Conservation (phyloP, 2,329 filamentous ascomycete species). For the Parafenestella ontariensis region DNA sequence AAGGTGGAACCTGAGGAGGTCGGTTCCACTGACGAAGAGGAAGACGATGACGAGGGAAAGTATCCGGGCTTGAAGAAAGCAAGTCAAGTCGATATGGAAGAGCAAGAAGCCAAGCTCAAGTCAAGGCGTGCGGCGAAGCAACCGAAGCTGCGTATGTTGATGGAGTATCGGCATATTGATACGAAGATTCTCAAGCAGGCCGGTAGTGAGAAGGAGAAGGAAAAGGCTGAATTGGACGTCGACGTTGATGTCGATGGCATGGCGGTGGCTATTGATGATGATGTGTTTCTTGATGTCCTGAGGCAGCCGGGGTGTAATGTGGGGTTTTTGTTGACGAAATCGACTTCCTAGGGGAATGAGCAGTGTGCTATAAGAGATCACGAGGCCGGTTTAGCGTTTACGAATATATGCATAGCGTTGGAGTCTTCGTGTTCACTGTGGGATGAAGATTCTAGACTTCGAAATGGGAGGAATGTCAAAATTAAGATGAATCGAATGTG, state of each 20-base stretch:
- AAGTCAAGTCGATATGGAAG: slow-evolving; percentile 55
- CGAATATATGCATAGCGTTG: not conserved
- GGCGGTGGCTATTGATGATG: slow-evolving; percentile 56
- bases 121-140: slow-evolving; percentile 45
- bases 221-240: not conserved
- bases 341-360: slow-evolving; percentile 15
- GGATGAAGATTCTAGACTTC: not conserved
- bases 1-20: slow-evolving; percentile 22
- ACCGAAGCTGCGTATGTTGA: slow-evolving; percentile 58
- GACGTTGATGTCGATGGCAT: slow-evolving; percentile 35
- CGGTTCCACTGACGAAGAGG: slow-evolving; percentile 31
- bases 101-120: slow-evolving; percentile 53
- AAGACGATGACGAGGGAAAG: slow-evolving; percentile 29
- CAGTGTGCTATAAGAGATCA: not conserved
- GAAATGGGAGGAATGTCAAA: not conserved
- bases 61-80: slow-evolving; percentile 46
- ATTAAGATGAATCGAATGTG: no score
- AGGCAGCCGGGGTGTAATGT: slow-evolving; percentile 55
- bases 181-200: slow-evolving; percentile 32
- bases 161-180: slow-evolving; percentile 63
- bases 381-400: not conserved
- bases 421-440: not conserved
- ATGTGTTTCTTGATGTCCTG: slow-evolving; percentile 58
- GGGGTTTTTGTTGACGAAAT: slow-evolving; percentile 60
- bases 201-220: not conserved